phyloP scores from a whole-genome alignment of 2,329 filamentous ascomycete species.

The Colletotrichum aenigma region DNA sequence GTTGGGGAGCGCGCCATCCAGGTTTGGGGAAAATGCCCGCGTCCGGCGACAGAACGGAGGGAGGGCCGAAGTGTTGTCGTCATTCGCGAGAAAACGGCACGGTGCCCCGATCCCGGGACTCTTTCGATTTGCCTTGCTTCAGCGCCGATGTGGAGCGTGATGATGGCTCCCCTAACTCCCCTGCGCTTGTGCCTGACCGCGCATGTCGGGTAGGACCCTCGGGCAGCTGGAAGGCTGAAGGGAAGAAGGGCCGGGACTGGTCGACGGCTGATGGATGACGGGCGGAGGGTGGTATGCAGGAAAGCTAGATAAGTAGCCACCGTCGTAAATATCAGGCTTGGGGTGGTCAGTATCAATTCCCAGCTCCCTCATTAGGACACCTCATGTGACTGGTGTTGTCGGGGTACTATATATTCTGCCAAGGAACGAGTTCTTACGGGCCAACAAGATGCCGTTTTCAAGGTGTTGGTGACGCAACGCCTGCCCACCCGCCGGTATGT shows the following conservation, averaged over 20 bases:
- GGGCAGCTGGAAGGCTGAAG: not conserved
- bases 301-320: not conserved
- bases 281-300: not conserved
- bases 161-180: not conserved
- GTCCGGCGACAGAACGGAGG: not conserved
- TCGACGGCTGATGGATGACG: not conserved
- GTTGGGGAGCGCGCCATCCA: not conserved
- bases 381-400: not conserved
- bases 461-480: not conserved
- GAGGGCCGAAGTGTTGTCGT: not conserved
- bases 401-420: not conserved
- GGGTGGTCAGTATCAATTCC: not conserved
- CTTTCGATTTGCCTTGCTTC: not conserved
- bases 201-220: not conserved
- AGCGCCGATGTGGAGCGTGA: not conserved
- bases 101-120: not conserved
- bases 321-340: not conserved
- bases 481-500: not conserved
- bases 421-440: not conserved
- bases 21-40: not conserved
- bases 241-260: not conserved
- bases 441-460: not conserved
- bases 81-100: not conserved
- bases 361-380: not conserved
- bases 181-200: not conserved